Evolutionary conservation across 1,284 basidiomycete species (phyloP), one percentile per base, ranked within the genome.

Genomic region (Rhodotorula sp.): DNA sequence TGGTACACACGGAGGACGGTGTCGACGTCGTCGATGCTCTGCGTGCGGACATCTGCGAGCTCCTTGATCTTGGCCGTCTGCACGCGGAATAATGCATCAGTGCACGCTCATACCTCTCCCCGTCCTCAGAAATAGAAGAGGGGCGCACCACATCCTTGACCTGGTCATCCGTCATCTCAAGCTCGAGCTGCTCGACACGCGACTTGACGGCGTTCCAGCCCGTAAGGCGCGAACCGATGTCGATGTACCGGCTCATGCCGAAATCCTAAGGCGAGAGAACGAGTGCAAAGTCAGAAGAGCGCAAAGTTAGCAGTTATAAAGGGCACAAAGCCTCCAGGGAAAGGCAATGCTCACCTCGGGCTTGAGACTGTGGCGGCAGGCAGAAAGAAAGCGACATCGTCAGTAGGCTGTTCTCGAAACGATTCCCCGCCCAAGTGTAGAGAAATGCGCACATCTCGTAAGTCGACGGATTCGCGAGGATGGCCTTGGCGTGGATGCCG

Each of bases 401-500:
- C 56, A 58, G 56, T 27, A 22, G 13, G 17, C 53, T 29, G 29
- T 19, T 21, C 17, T 56, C 34, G 15, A 10, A 27, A 0, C 1
- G 27, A n/a, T 27, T 22, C 25, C 39, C 39, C 39, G 39, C 39
- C 10, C 39, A 17, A 41, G 39, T 41, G 39, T 41, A 25, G 25
- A 25, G 13, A 78, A 19, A 46, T 2, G 22, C 9, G 29, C 39
- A 64, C 57, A 96, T 94, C 84, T 97, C 94, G 84, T 99, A 99
- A 19, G 97, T 99, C 80, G 91, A 93, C 2, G 97, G 97, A 87
- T 99, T 99, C 86, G 98, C 98, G 69, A 99, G 88, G 83, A 99
- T 99, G 55, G 97, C 97, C 87, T 99, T 99, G 85, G 97, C 97
- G 83, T 99, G 97, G 78, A 99, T 99, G 83, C 97, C 97, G 44